phyloP scores from a whole-genome alignment of 208 protist species.

The Trypanosoma caninum region DNA sequence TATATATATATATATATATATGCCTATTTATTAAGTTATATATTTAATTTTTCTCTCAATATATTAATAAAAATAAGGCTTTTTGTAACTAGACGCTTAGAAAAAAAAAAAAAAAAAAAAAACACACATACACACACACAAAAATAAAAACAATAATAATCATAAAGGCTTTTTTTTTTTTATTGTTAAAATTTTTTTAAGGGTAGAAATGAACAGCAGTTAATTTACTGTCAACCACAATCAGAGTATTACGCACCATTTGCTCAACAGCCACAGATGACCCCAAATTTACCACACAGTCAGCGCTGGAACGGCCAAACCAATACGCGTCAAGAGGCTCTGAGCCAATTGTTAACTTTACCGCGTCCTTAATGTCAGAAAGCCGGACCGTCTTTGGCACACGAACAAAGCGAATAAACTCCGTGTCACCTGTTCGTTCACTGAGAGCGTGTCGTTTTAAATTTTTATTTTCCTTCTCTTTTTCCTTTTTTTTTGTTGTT shows the following conservation, averaged over 20 bases:
- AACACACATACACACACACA: no score
- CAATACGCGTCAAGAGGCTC: conserved; percentile 56
- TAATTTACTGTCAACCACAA: conserved; percentile 25
- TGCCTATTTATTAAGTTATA: no score
- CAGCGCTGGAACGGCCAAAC: conserved; percentile 50
- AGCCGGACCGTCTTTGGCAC: conserved; percentile 66
- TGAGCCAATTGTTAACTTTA: conserved; percentile 17
- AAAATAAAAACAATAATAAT: conserved; percentile 1
- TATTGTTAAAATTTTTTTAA: not conserved
- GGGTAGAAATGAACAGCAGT: conserved; percentile 28
- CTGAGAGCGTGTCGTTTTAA: conserved; percentile 1
- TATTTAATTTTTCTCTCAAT: no score
- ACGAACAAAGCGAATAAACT: conserved; percentile 38
- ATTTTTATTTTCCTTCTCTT: conserved; percentile 8
- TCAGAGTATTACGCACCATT: conserved; percentile 25
- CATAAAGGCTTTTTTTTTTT: not conserved
- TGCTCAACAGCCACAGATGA: conserved; percentile 23
- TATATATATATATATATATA: no score
- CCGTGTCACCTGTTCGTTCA: conserved; percentile 23
- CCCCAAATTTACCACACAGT: conserved; percentile 56
- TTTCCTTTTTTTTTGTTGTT: conserved; percentile 3
- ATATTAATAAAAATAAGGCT: no score
- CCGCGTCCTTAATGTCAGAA: conserved; percentile 52
- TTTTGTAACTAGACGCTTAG: no score
- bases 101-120: no score